Conservation (phyloP, 176 grass and related monocot genomes). For the bread wheat (Triticum aestivum) region DNA sequence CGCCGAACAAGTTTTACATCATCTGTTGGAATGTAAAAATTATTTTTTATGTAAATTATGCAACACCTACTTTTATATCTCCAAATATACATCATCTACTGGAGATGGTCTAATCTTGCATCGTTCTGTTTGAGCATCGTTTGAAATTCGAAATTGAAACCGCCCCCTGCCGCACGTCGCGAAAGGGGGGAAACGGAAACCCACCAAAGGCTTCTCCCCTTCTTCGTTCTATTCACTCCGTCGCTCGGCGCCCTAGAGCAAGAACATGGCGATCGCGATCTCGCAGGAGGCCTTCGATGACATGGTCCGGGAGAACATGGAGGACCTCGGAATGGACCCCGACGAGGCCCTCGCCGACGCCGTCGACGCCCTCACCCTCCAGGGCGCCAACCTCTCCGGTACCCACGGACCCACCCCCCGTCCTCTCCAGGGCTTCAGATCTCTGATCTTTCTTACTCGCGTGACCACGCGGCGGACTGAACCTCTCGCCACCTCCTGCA, state of each 20-base stretch:
- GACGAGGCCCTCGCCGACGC: constrained; percentile 88
- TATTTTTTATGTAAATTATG: no score
- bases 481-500: constrained; percentile 21
- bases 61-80: no score
- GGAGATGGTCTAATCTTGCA: no score
- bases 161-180: neutral
- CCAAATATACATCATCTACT: no score
- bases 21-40: no score
- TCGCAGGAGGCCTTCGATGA: constrained; percentile 89
- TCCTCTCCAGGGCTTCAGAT: neutral
- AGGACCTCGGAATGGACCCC: constrained; percentile 95
- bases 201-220: neutral
- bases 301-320: constrained; percentile 90
- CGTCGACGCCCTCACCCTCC: constrained; percentile 79
- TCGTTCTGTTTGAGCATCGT: no score
- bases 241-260: neutral
- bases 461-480: neutral
- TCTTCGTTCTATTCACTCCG: neutral
- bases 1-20: no score
- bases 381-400: constrained; percentile 86
- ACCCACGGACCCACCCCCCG: neutral
- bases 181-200: neutral
- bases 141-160: neutral
- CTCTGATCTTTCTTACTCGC: neutral
- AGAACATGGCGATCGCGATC: constrained; percentile 72